Evolutionary conservation across 2,329 filamentous ascomycete genomes (phyloP), one percentile per base, ranked within the genome.

Genomic region (Gaeumannomyces tritici): DNA sequence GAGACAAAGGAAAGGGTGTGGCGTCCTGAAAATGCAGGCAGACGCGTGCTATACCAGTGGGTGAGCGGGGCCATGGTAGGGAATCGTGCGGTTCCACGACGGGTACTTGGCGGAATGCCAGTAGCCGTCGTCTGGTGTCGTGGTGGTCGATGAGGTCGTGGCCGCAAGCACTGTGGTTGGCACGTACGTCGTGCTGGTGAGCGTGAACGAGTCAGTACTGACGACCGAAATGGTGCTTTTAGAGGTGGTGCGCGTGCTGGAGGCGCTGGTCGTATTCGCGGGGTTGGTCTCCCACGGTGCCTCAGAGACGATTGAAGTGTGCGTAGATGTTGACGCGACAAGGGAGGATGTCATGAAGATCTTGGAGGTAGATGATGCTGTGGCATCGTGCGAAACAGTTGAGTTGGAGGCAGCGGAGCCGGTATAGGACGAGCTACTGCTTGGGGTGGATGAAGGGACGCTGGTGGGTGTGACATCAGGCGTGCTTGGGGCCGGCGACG

Each of bases 91-190:
- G 64, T 79, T 80, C 76, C 76, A 79, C 0, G 75, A 56, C 3
- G 77, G 76, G 62, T 80, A 80, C 28, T 29, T 56, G 0, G 73
- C 73, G 4, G 78, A 78, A 63, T 78, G 77, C 79, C 79, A 80
- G 60, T 69, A 69, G 24, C 79, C 78, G 61, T 80, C 66, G 62
- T 80, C 77, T 55, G 75, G 71, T 15, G 72, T 72, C 27, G 62
- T 65, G 42, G 67, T 66, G n/a, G 33, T 21, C 9, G 42, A 65
- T 62, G 33, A 66, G 42, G 65, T 63, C 21, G 68, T 66, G n/a
- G 42, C 21, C 9, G 42, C 65, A 62, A 31, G 66, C 33, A 65
- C 63, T 21, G 68, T 62, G 35, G 33, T 63, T 54, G 55, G 65
- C 58, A 24, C 66, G 63, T 29, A 63, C 18, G 57, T 65, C 66